phyloP scores from a whole-genome alignment of 129 eudicot species.

The Oenanthe sinensis region DNA sequence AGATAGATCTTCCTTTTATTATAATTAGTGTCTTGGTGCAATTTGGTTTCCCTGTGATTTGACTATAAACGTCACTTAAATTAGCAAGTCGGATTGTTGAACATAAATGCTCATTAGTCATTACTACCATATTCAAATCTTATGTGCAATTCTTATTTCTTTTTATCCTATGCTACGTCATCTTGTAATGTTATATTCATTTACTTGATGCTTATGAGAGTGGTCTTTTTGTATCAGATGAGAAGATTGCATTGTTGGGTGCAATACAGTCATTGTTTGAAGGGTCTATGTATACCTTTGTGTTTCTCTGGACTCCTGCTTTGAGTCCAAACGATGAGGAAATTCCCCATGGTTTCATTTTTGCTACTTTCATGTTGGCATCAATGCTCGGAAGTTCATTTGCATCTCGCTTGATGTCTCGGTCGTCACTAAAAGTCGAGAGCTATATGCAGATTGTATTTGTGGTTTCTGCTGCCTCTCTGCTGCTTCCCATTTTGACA shows the following conservation, averaged over 20 bases:
- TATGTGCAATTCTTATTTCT: background rate
- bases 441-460: constrained; percentile 70
- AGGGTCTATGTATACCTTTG: constrained; percentile 75
- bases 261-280: constrained; percentile 65
- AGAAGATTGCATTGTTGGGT: constrained; percentile 65
- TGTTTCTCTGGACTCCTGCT: constrained; percentile 69
- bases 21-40: background rate
- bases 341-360: constrained; percentile 63
- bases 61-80: background rate
- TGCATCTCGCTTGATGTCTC: constrained; percentile 54
- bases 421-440: constrained; percentile 43
- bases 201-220: background rate
- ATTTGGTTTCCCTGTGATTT: background rate
- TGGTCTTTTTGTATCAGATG: constrained; percentile 32
- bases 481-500: constrained; percentile 54
- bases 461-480: constrained; percentile 49
- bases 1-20: background rate
- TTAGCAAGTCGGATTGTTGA: background rate
- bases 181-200: background rate
- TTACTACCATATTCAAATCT: background rate
- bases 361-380: constrained; percentile 59
- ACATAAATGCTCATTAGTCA: background rate
- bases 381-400: constrained; percentile 70
- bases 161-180: too few species aligned
- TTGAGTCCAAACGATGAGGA: constrained; percentile 70